phyloP scores from a whole-genome alignment of 139 green algal genomes.

The Chlamydomonas sphaeroides region DNA sequence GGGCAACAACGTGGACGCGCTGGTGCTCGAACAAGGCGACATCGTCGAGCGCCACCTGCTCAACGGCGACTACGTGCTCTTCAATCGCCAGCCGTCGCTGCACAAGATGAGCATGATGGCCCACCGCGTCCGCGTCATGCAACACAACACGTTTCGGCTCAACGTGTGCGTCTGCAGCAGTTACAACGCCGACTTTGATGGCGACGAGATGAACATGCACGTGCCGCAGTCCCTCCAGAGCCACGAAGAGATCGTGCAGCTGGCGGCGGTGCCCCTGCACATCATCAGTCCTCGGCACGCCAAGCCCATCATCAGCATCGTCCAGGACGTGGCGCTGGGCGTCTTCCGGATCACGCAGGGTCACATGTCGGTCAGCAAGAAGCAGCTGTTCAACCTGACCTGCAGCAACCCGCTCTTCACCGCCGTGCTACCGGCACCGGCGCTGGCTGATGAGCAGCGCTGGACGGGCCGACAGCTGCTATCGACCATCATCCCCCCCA shows the following conservation, averaged over 20 bases:
- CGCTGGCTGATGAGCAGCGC: conserved; percentile 67
- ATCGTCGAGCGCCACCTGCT: conserved; percentile 93
- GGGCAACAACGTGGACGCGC: conserved; percentile 59
- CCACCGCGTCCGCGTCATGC: conserved; percentile 85
- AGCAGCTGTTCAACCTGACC: conserved; percentile 97
- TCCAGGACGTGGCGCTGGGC: conserved; percentile 96
- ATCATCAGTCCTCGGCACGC: conserved; percentile 91
- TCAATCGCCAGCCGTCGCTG: conserved; percentile 98
- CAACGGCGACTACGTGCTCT: conserved; percentile 97
- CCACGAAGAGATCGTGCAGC: conserved; percentile 90
- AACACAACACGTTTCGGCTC: conserved; percentile 86
- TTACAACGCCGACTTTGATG: conserved; percentile 99
- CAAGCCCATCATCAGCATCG: conserved; percentile 98
- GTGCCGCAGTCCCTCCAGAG: conserved; percentile 92
- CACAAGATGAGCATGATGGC: conserved; percentile 99
- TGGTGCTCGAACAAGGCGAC: conserved; percentile 24
- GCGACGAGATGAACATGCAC: conserved; percentile 99
- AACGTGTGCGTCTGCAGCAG: conserved; percentile 45
- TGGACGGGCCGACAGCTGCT: conserved; percentile 81
- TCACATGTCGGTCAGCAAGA: conserved; percentile 95
- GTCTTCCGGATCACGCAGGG: conserved; percentile 95
- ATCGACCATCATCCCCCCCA: too few species aligned
- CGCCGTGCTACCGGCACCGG: conserved; percentile 92
- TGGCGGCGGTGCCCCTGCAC: conserved; percentile 98
- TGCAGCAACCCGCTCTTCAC: conserved; percentile 90